Conservation (phyloP, 148 eudicot genomes). For the Silene uniflora region DNA sequence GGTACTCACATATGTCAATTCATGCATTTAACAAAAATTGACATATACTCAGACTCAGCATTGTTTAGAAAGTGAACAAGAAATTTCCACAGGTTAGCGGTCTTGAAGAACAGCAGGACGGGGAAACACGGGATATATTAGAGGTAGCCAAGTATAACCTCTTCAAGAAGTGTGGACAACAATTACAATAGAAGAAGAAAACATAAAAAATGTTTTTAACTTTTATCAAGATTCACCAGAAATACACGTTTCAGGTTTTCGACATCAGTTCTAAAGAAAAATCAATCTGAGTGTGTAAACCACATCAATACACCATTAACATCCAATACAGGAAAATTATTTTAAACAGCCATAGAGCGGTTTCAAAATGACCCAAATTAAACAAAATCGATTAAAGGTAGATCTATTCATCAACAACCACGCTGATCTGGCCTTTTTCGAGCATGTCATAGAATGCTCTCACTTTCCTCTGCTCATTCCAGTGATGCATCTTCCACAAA, state of each 20-base stretch:
- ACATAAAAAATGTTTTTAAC: neutral
- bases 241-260: neutral
- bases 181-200: neutral
- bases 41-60: too few relatives aligned
- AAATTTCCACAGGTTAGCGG: too few relatives aligned
- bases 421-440: slow-evolving; percentile 55
- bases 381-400: slow-evolving; percentile 7
- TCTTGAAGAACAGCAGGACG: too few relatives aligned
- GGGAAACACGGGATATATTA: too few relatives aligned
- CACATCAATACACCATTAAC: neutral
- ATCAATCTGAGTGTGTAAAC: neutral
- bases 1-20: too few relatives aligned
- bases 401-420: slow-evolving; percentile 48
- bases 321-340: neutral
- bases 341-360: neutral
- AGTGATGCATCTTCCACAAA: slow-evolving; percentile 69
- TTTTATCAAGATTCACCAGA: neutral
- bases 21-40: too few relatives aligned
- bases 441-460: slow-evolving; percentile 69
- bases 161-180: neutral
- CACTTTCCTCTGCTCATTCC: slow-evolving; percentile 65
- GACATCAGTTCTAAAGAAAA: neutral
- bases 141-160: neutral
- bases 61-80: too few relatives aligned
- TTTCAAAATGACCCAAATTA: slow-evolving; percentile 12